Evolutionary conservation across 176 grass and related monocot species (phyloP), one percentile per base, ranked within the genome.

Genomic region (Olyra latifolia): DNA sequence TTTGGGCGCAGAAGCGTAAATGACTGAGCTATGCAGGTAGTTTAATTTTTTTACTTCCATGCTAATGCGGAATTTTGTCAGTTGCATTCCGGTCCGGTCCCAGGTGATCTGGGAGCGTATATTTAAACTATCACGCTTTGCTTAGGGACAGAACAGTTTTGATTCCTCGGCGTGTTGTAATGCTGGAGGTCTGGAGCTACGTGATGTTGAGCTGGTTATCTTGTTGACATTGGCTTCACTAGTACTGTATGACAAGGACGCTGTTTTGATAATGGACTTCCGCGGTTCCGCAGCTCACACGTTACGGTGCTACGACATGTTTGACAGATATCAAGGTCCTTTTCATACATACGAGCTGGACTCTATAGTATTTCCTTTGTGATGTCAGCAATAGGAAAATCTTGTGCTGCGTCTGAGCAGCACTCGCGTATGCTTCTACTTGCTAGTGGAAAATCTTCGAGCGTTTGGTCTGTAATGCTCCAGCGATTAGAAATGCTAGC

Each of bases 141-240:
- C n/a, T n/a, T n/a, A 39, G 29, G 20, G 20, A 54, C 9, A 5
- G 15, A 76, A 64, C 35, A 35, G 3, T 64, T 61, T 87, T 87
- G 63, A 68, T 77, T 32, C 64, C 1, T 32, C 14, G 14, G 16
- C 38, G 22, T 46, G 13, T 62, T 70, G 17, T 45, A 54, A 70
- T 52, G 27, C 38, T 58, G 8, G 22, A 52, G 8, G 62, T 20
- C 38, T 58, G 8, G 22, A 52, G 8, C 71, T 25, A 39, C 7
- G 5, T 14, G 69, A 66, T 32, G 62, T 11, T 14, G 13, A 42
- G 67, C 4, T 62, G 16, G 16, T 23, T 22, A 7, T 25, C 8
- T 16, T 27, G 9, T 71, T 28, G 44, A 15, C 6, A 8, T 28
- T 74, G 35, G 22, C 22, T 63, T 13, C 48, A 28, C 46, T 48